Evolutionary conservation across 2,329 filamentous ascomycete species (phyloP).

Genomic region (Fusarium poae): DNA sequence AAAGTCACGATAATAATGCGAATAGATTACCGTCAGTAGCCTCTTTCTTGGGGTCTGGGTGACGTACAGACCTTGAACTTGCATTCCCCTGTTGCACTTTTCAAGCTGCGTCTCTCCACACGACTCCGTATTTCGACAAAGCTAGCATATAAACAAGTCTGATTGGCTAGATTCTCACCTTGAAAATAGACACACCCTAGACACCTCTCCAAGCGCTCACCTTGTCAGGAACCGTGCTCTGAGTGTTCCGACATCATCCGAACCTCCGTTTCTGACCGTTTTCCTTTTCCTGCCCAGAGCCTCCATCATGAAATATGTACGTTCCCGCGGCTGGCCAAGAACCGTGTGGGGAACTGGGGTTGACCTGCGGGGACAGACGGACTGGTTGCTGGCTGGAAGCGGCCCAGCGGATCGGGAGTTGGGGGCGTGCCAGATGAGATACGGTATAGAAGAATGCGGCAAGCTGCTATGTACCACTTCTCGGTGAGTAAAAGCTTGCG

Average conservation of each 20-base stretch:
- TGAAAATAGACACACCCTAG: constrained; percentile 22
- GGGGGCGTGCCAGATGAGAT: constrained; percentile 17
- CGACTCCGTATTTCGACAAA: neutral
- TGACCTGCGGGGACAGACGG: constrained; percentile 25
- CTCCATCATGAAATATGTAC: constrained; percentile 44
- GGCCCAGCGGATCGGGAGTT: constrained; percentile 48
- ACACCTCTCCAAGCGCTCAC: constrained; percentile 16
- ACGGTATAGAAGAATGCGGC: neutral
- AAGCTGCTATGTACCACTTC: constrained; percentile 25
- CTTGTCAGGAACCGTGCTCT: constrained; percentile 12
- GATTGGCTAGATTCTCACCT: constrained; percentile 36
- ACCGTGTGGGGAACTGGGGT: constrained; percentile 38
- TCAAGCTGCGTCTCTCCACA: constrained; percentile 30
- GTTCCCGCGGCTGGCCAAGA: constrained; percentile 40
- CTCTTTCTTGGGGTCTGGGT: constrained; percentile 39
- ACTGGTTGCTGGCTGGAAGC: constrained; percentile 28
- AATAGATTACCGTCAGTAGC: constrained; percentile 39
- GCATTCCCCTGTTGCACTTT: constrained; percentile 13
- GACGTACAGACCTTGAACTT: constrained; percentile 38
- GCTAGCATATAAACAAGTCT: constrained; percentile 5
- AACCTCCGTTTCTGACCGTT: constrained; percentile 42
- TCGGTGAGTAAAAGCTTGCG: constrained; percentile 26
- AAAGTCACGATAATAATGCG: constrained; percentile 44
- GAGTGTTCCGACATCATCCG: constrained; percentile 43
- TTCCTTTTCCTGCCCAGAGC: constrained; percentile 39